Evolutionary conservation across 2,329 filamentous ascomycete species (phyloP).

Genomic region (Pleomassaria siparia): DNA sequence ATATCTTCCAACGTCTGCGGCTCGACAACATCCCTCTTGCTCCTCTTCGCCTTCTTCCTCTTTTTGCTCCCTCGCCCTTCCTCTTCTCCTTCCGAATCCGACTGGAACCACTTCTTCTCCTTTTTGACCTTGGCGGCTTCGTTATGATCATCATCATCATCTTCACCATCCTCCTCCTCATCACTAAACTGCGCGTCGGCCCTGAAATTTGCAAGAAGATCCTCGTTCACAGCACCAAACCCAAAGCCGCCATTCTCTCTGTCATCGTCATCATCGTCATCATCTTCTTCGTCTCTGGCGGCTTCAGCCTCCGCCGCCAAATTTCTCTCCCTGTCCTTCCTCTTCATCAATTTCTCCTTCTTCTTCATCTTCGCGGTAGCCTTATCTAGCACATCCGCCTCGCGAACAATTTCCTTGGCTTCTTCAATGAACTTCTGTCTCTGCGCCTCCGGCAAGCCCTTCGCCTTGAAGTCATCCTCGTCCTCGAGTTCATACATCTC

Average conservation of each 20-base stretch:
- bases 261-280: constrained; percentile 45
- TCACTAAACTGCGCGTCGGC: constrained; percentile 44
- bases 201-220: constrained; percentile 48
- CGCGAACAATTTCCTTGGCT: constrained; percentile 70
- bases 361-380: constrained; percentile 74
- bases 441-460: constrained; percentile 75
- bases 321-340: constrained; percentile 65
- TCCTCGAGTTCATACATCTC: constrained; percentile 85
- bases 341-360: constrained; percentile 72
- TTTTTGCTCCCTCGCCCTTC: constrained; percentile 48
- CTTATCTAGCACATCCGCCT: constrained; percentile 83
- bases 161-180: constrained; percentile 48
- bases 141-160: no score
- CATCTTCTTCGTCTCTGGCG: constrained; percentile 35
- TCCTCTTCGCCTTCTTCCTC: constrained; percentile 48
- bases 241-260: constrained; percentile 39
- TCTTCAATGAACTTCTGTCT: constrained; percentile 74
- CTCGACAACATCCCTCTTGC: constrained; percentile 59
- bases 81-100: constrained; percentile 59
- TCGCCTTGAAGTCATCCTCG: constrained; percentile 75
- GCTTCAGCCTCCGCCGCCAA: constrained; percentile 48
- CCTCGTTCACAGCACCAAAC: constrained; percentile 31
- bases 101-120: constrained; percentile 78
- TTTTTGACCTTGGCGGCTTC: constrained; percentile 60
- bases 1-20: constrained; percentile 75